Evolutionary conservation across 371 early-diverging fungal genomes (phyloP).

Genomic region (Blastocladiella emersonii): DNA sequence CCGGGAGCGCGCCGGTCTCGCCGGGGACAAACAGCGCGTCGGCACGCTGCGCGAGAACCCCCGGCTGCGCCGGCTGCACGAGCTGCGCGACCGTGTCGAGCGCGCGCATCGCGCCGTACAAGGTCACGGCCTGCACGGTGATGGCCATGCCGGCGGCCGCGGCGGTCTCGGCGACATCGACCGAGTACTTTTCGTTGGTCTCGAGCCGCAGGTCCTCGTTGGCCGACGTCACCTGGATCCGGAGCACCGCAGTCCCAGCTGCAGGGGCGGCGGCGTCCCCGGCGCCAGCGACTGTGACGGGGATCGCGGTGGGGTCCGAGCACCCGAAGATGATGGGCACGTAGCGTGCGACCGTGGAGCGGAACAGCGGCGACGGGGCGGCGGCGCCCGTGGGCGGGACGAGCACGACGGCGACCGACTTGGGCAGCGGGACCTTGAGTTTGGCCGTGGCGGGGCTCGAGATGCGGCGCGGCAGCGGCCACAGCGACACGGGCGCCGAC

Average conservation of each 20-base stretch:
- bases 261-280: too few species aligned
- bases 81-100: conserved; percentile 62
- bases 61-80: conserved; percentile 10
- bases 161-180: not conserved
- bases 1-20: too few species aligned
- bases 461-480: too few species aligned
- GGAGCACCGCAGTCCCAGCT: too few species aligned
- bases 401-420: too few species aligned
- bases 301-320: not conserved
- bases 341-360: too few species aligned
- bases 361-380: too few species aligned
- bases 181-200: not conserved
- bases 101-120: conserved; percentile 62
- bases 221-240: not conserved
- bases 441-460: too few species aligned
- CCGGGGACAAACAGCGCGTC: too few species aligned
- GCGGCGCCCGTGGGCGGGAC: too few species aligned
- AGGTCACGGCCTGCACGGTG: conserved; percentile 28
- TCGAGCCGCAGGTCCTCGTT: not conserved
- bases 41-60: not conserved
- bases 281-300: not conserved
- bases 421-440: too few species aligned
- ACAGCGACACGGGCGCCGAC: too few species aligned
- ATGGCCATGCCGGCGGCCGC: conserved; percentile 2
- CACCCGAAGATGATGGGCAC: not conserved